Conservation (phyloP, 148 eudicot species). For the Cornus suecica region DNA sequence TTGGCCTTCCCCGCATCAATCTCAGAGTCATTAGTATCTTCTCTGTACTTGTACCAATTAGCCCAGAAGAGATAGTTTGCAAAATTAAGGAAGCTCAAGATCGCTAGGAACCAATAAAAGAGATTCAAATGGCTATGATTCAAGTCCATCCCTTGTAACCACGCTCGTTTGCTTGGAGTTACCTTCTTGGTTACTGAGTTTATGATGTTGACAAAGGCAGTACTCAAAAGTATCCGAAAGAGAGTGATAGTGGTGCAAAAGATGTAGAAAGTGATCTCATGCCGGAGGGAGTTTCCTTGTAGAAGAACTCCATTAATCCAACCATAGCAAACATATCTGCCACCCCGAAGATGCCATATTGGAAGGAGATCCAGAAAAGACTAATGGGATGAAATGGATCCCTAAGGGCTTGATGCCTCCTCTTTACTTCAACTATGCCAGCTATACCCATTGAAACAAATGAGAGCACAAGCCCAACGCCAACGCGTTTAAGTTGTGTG, state of each 20-base stretch:
- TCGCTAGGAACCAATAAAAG: constrained; percentile 27
- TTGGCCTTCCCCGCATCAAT: too few relatives aligned
- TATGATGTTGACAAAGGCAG: constrained; percentile 15
- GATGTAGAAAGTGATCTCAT: constrained; percentile 26
- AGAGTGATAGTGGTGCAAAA: constrained; percentile 15
- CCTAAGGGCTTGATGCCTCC: constrained; percentile 13
- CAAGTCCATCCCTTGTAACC: constrained; percentile 20
- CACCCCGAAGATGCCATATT: constrained; percentile 21
- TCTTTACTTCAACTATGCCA: constrained; percentile 31
- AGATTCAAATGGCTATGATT: constrained; percentile 20
- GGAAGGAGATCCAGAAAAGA: constrained; percentile 26
- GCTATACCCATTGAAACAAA: constrained; percentile 39
- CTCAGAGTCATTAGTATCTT: not conserved
- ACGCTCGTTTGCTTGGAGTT: constrained; percentile 22
- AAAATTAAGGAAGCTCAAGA: constrained; percentile 21
- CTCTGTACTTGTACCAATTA: constrained; percentile 24
- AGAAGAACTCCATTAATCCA: constrained; percentile 28
- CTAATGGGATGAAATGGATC: constrained; percentile 20
- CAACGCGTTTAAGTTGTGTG: constrained; percentile 43
- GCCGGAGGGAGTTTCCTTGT: constrained; percentile 26
- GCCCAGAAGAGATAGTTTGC: constrained; percentile 26
- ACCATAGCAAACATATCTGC: constrained; percentile 24
- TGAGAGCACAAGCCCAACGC: constrained; percentile 45
- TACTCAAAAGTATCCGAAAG: constrained; percentile 24
- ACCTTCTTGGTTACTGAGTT: constrained; percentile 17